Conservation (phyloP, 2,329 filamentous ascomycete genomes). For the Cytospora piceicola region DNA sequence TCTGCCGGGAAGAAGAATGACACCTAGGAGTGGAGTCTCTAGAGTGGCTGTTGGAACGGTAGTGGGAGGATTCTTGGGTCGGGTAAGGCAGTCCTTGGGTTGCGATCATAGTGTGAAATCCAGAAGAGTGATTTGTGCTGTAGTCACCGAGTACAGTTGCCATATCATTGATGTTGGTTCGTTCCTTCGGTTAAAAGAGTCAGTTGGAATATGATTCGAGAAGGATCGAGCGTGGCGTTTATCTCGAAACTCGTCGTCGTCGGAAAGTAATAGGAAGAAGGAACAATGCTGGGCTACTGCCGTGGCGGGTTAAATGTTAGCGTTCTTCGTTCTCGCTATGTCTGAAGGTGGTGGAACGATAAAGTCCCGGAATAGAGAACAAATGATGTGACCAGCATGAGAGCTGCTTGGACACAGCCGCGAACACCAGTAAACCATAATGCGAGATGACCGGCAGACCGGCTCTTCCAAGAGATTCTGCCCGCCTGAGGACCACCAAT, state of each 20-base stretch:
- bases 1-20: slow-evolving; percentile 33
- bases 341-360: slow-evolving; percentile 10
- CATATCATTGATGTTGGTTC: slow-evolving; percentile 52
- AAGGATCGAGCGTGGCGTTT: background rate
- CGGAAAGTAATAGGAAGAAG: slow-evolving; percentile 7
- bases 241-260: background rate
- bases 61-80: slow-evolving; percentile 46
- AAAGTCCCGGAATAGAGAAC: slow-evolving; percentile 15
- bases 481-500: background rate
- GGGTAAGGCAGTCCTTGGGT: slow-evolving; percentile 47
- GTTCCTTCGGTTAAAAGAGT: background rate
- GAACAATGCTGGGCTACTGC: slow-evolving; percentile 18
- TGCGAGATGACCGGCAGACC: background rate
- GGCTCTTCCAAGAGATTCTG: background rate
- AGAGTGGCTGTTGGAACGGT: slow-evolving; percentile 44
- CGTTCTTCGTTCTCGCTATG: slow-evolving; percentile 6
- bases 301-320: slow-evolving; percentile 18
- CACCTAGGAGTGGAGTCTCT: slow-evolving; percentile 37
- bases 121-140: slow-evolving; percentile 67
- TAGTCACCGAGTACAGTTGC: slow-evolving; percentile 71
- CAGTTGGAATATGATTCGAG: background rate
- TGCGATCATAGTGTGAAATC: slow-evolving; percentile 72
- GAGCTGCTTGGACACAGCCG: background rate
- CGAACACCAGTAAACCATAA: background rate
- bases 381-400: slow-evolving; percentile 1